phyloP scores from a whole-genome alignment of 148 eudicot genomes.

The Nepenthes mirabilis region DNA sequence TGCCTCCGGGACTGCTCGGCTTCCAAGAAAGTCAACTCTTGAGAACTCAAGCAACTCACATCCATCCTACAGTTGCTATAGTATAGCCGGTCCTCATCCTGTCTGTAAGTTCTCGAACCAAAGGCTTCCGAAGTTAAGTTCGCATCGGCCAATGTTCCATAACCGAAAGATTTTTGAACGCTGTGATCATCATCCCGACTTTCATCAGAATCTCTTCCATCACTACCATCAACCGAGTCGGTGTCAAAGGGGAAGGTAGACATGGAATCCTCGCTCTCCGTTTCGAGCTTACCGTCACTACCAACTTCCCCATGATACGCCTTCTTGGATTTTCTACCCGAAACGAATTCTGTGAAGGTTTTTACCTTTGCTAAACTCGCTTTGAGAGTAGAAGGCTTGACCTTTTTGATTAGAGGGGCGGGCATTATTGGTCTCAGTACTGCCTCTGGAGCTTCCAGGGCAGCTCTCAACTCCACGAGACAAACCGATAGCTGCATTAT shows the following conservation, averaged over 20 bases:
- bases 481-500: constrained; percentile 10
- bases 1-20: constrained; percentile 7
- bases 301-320: constrained; percentile 9
- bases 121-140: constrained; percentile 9
- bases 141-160: constrained; percentile 13
- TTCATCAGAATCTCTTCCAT: constrained; percentile 11
- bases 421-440: constrained; percentile 7
- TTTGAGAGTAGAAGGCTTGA: constrained; percentile 8
- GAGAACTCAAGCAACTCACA: neutral
- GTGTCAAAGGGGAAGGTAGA: constrained; percentile 10
- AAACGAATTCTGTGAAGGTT: constrained; percentile 8
- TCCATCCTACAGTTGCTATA: constrained; percentile 10
- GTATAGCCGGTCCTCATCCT: constrained; percentile 17
- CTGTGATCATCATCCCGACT: constrained; percentile 6
- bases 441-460: constrained; percentile 7
- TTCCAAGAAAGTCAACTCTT: neutral
- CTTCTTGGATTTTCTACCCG: constrained; percentile 8
- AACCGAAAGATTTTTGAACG: constrained; percentile 11
- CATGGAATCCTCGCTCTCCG: constrained; percentile 17
- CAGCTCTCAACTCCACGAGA: constrained; percentile 8
- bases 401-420: constrained; percentile 4
- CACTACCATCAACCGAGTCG: constrained; percentile 9
- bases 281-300: constrained; percentile 18
- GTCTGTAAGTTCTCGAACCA: neutral
- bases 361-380: constrained; percentile 12